Evolutionary conservation across 2,329 filamentous ascomycete species (phyloP).

Genomic region (Aureobasidium sp.): DNA sequence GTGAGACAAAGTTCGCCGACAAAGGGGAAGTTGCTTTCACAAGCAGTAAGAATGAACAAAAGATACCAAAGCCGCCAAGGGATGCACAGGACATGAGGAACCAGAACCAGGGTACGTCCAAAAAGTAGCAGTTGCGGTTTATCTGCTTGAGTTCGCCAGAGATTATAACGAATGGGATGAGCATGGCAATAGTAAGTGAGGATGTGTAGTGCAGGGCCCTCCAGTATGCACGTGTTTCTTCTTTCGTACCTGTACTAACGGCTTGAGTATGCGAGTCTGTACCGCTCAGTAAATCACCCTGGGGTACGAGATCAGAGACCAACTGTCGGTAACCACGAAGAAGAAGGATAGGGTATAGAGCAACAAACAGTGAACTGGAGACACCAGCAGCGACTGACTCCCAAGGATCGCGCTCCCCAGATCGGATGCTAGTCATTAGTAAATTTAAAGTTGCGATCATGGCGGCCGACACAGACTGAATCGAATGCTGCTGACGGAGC

Average conservation of each 20-base stretch:
- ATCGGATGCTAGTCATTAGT: constrained; percentile 52
- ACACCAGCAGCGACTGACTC: constrained; percentile 59
- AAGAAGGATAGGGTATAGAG: constrained; percentile 57
- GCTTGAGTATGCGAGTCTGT: constrained; percentile 25
- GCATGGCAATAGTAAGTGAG: constrained; percentile 52
- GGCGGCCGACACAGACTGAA: constrained; percentile 54
- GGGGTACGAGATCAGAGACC: constrained; percentile 47
- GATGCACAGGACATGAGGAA: constrained; percentile 57
- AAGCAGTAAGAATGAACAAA: constrained; percentile 52
- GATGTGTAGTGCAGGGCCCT: constrained; percentile 59
- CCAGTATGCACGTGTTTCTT: constrained; percentile 58
- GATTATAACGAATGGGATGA: constrained; percentile 55
- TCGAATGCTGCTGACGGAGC: constrained; percentile 51
- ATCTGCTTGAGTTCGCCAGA: constrained; percentile 57
- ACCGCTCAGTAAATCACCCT: constrained; percentile 46
- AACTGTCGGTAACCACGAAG: constrained; percentile 56
- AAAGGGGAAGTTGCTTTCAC: constrained; percentile 57
- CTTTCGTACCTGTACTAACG: constrained; percentile 41
- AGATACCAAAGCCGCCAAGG: constrained; percentile 53
- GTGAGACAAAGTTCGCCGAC: constrained; percentile 54
- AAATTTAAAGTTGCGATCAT: constrained; percentile 58
- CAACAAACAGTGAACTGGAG: constrained; percentile 58
- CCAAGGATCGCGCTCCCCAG: constrained; percentile 54
- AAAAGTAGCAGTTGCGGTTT: constrained; percentile 58
- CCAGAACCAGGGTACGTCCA: constrained; percentile 64